These are phyloP conservation scores for Sporisorium iseilematis-ciliati DNA, from an alignment of 1,284 basidiomycete genomes.

Conservation along the genomic window DNA sequence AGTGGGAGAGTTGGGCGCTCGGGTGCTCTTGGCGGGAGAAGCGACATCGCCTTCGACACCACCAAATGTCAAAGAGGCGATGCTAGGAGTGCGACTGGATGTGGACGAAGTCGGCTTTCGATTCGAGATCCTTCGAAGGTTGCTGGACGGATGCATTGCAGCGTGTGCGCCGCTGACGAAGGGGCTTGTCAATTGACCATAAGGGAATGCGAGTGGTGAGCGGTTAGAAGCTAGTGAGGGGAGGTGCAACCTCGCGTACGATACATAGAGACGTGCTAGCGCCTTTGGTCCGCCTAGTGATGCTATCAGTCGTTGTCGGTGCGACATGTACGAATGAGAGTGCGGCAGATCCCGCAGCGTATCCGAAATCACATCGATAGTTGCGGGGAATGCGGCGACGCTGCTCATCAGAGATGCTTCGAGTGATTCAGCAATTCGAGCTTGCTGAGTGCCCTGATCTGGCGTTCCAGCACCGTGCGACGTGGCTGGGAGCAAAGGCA, in stretches of 20 bases:
- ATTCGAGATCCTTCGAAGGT: constrained; percentile 8
- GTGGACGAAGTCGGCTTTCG: constrained; percentile 19
- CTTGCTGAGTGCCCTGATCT: constrained; percentile 13
- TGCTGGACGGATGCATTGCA: constrained; percentile 3
- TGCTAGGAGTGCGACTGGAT: constrained; percentile 44
- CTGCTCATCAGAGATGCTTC: constrained; percentile 4
- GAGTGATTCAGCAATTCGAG: constrained; percentile 9
- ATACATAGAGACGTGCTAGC: constrained; percentile 54
- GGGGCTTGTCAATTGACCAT: constrained; percentile 49
- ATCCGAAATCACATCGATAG: constrained; percentile 15
- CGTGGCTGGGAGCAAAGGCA: constrained; percentile 38
- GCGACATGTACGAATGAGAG: constrained; percentile 37
- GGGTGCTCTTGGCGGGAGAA: constrained; percentile 22
- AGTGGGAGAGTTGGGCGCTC: constrained; percentile 34
- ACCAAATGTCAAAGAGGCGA: constrained; percentile 36
- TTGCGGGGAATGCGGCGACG: constrained; percentile 16
- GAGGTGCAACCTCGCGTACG: constrained; percentile 51
- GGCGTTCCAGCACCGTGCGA: constrained; percentile 1
- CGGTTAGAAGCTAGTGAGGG: constrained; percentile 37
- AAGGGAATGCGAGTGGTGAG: constrained; percentile 51
- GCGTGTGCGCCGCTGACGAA: constrained; percentile 35
- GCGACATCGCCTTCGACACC: constrained; percentile 19
- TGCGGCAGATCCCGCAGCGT: constrained; percentile 22
- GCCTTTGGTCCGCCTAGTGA: constrained; percentile 57
- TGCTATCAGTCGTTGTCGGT: constrained; percentile 50